Base-by-base conservation (phyloP, 805 yeast genomes). In the Lipomyces oligophaga region DNA sequence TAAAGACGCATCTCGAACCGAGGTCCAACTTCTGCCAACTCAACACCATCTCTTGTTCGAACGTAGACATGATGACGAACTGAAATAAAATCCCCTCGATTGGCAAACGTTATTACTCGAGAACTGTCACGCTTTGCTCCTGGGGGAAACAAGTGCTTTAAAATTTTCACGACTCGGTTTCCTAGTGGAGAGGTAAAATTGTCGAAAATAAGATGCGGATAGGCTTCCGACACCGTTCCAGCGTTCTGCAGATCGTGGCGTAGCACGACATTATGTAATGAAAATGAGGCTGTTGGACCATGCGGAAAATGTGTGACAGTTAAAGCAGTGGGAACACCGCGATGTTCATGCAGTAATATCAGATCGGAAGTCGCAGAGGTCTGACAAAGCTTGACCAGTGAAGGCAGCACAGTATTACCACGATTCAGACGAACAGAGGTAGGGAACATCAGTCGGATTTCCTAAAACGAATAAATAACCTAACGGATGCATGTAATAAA, bases 1-100 rank as follows among this genome's bases (percentile, higher is more conserved):
- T 80, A 93, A 56, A 93, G 70, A 63, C 88, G 78, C 97, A 93
- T 89, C 67, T 93, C 98, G 60, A 93, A 93, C 54, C 99, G 74
- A n/a, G 99, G 99, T 0, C 99, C 99, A 30, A 93, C 84, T 65
- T 93, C 99, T 48, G 96, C 89, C 46, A 93, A 68, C 64, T 93
- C 97, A 1, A 88, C 96, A 15, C 76, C 77, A 53, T 88, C 96
- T 58, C 83, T 81, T 0, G 96, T 87, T 63, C 79, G 82, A 4
- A 88, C 96, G 64, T 85, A 93, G 1, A 93, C 83, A 63, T 93
- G 99, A 62, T 93, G 98, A 66, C 99, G 78, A 4, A 93, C 97
- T 52, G 88, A 79, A 51, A 93, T 90, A 62, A 80, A 93, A 68
- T 93, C 99, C 38, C 87, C 95, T 44, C 79, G 76, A 64, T 93